phyloP scores from a whole-genome alignment of 1,139 yeast species.

The Kazachstania sp. region DNA sequence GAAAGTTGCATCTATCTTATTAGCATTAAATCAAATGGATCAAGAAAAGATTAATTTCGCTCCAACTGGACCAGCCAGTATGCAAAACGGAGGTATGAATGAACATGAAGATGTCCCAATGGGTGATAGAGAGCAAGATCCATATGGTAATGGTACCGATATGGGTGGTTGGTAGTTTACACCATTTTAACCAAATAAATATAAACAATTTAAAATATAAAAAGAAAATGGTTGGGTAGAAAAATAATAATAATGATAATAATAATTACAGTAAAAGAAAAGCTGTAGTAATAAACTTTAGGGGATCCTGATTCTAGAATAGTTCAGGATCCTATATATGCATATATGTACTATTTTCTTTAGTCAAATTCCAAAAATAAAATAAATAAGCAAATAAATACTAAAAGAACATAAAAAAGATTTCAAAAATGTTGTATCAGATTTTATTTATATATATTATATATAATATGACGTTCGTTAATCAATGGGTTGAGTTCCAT shows the following conservation, averaged over 20 bases:
- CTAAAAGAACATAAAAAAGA: background rate
- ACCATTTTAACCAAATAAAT: background rate
- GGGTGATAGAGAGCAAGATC: constrained; percentile 39
- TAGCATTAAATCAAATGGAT: constrained; percentile 59
- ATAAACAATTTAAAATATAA: background rate
- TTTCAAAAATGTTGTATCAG: background rate
- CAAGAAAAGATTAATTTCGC: constrained; percentile 42
- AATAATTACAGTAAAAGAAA: background rate
- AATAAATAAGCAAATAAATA: background rate
- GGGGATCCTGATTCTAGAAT: too few species aligned
- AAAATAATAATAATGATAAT: background rate
- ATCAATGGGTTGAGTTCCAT: constrained; percentile 47
- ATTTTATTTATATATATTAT: constrained; percentile 13
- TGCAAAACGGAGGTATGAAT: constrained; percentile 36
- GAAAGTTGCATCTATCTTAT: constrained; percentile 82
- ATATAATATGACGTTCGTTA: background rate
- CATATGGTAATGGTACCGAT: constrained; percentile 28
- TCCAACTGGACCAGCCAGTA: constrained; percentile 42
- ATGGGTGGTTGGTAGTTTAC: constrained; percentile 24
- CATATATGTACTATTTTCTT: constrained; percentile 4
- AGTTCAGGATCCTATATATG: background rate
- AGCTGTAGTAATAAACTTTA: too few species aligned
- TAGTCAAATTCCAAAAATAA: background rate
- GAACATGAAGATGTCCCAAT: constrained; percentile 36
- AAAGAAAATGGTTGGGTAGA: background rate